A percentile compares a stretch with the other conserved stretches of the same genome.
Evolutionary conservation across 2,329 filamentous ascomycete species (phyloP).

Genomic region (Scedosporium minutisporum): DNA sequence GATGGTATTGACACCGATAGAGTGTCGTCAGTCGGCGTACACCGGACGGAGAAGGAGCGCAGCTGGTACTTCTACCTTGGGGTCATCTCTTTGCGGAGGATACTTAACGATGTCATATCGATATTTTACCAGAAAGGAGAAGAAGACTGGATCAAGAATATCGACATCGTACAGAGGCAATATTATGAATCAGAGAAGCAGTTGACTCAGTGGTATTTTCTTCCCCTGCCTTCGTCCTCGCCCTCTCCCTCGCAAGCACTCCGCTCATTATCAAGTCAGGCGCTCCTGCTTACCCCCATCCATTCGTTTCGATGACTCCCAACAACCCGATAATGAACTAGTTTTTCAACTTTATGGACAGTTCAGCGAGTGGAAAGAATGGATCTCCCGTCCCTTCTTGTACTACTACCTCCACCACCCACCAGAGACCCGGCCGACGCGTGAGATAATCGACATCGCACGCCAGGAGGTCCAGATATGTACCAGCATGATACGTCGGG

Average conservation of each 20-base stretch:
- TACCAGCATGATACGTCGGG: not conserved
- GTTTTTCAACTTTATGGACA: constrained; percentile 15
- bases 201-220: constrained; percentile 12
- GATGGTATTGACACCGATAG: not conserved
- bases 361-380: constrained; percentile 14
- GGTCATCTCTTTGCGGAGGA: not conserved
- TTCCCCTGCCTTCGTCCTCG: not conserved
- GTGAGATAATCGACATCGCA: not conserved
- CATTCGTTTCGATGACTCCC: constrained; percentile 10
- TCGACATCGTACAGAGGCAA: constrained; percentile 12
- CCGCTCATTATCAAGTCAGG: not conserved
- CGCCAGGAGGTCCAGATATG: not conserved
- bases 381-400: constrained; percentile 20
- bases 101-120: not conserved
- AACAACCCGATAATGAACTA: constrained; percentile 11
- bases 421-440: not conserved
- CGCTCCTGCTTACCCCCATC: constrained; percentile 10
- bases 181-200: constrained; percentile 14
- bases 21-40: not conserved
- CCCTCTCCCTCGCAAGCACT: no score
- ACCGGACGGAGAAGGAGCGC: not conserved
- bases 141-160: constrained; percentile 13
- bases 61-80: not conserved
- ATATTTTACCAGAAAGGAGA: constrained; percentile 7
- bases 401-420: constrained; percentile 17